Evolutionary conservation across 108 stramenopile species (phyloP), one percentile per base, ranked within the genome.

Genomic region (Stephanodiscus triporus): DNA sequence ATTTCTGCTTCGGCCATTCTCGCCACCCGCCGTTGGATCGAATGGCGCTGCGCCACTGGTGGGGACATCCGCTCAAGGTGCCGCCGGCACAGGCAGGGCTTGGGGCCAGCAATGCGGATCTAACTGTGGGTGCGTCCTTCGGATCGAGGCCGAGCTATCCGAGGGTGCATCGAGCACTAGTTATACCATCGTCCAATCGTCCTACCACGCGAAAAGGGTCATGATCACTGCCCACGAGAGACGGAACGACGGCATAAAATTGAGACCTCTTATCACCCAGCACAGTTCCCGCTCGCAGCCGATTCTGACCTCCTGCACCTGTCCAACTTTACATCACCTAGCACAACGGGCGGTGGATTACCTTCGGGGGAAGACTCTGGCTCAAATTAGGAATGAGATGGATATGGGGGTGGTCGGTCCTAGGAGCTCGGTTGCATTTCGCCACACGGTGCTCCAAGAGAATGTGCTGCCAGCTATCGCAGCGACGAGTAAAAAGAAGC

Each of bases 31-130:
- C n/a, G 40, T 49, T 17, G 68, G 50, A 8, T 66, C 24, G 11
- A 17, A 11, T 4, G 20, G 47, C 29, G n/a, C 65, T 1, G 19
- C 64, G 23, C 30, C 40, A 5, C 17, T 9, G 45, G 64, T 1
- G 4, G 57, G 6, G 30, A 30, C 68, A 56, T 29, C 47, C 40
- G 24, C 5, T 30, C 30, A 27, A 27, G 19, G 34, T 34, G 23
- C 24, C 16, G 22, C 22, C 40, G 53, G n/a, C 9, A 32, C 60
- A 14, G 69, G 34, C 48, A 79, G 76, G 59, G 82, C 85, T n/a
- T 90, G 84, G 86, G 92, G 89, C 19, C 92, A 93, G 62, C 88
- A 89, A 63, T 93, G 92, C 65, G 88, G 87, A 24, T 85, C 87
- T 10, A 83, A 77, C 51, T 93, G 92, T 70, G 92, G 90, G 14